Base-by-base conservation (phyloP, 768 basidiomycete species). In the Terana coerulea region DNA sequence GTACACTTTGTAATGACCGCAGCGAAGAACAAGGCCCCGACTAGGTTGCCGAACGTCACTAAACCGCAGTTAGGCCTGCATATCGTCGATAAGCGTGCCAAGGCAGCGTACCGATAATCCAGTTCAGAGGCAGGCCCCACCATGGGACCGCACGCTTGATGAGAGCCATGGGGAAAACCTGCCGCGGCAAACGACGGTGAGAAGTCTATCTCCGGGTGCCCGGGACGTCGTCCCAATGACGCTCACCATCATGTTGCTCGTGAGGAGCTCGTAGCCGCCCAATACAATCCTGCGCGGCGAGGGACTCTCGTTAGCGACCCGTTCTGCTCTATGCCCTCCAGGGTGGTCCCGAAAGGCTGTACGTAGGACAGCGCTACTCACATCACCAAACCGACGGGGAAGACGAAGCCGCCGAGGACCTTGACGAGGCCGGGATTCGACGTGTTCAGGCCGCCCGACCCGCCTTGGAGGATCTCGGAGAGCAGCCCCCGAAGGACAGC, bases 301-400 rank as follows among this genome's bases (percentile, higher is more conserved):
- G 12, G 10, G n/a, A 9, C 9, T 39, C n/a, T 22, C 3, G 34
- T 33, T 15, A 25, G 6, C 3, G 28, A n/a, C n/a, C n/a, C n/a
- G n/a, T n/a, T 52, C 41, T 35, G 24, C 25, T 34, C 28, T 43
- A 34, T 15, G 24, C 14, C 37, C 25, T n/a, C 19, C 15, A 47
- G 11, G n/a, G n/a, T n/a, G n/a, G n/a, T n/a, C n/a, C n/a, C n/a
- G n/a, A n/a, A n/a, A n/a, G n/a, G n/a, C n/a, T n/a, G n/a, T 29
- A 29, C 10, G 14, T 29, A 29, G 43, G 43, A n/a, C 10, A 39
- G 11, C 24, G 31, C 14, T 30, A 54, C 73, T 53, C 59, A 88
- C 86, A 88, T 88, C 49, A 84, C 81, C 71, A 88, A 78, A 61
- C 86, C 86, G 2, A 85, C 83, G 8, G 86, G 86, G 64, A 88